These are phyloP conservation scores for Diversispora epigaea DNA, from an alignment of 192 early-diverging fungal genomes.

Conservation along the genomic window DNA sequence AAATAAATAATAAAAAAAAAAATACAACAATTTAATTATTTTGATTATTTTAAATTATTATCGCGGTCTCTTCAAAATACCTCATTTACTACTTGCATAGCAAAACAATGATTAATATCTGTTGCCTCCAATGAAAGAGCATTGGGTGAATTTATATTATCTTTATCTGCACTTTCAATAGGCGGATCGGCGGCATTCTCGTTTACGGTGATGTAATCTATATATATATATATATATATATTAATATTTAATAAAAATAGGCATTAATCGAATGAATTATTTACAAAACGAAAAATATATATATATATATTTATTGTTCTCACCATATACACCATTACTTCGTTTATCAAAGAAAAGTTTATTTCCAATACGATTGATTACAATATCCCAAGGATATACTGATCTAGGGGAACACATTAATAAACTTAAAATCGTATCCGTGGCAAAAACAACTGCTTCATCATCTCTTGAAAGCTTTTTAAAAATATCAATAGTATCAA, in stretches of 20 bases:
- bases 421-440: slow-evolving; percentile 84
- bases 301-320: not conserved
- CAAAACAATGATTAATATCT: slow-evolving; percentile 80
- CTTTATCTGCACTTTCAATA: slow-evolving; percentile 83
- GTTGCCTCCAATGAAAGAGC: slow-evolving; percentile 87
- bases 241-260: too few species aligned
- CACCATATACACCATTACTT: slow-evolving; percentile 70
- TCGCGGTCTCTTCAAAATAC: not conserved
- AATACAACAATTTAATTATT: too few species aligned
- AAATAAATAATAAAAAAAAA: too few species aligned
- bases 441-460: slow-evolving; percentile 77
- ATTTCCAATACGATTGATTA: slow-evolving; percentile 79
- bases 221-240: too few species aligned
- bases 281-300: not conserved
- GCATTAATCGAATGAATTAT: not conserved
- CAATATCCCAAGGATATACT: slow-evolving; percentile 95
- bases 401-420: slow-evolving; percentile 92
- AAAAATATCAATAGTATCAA: slow-evolving; percentile 29
- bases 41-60: too few species aligned
- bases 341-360: slow-evolving; percentile 93
- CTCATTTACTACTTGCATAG: slow-evolving; percentile 71
- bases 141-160: slow-evolving; percentile 83
- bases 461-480: slow-evolving; percentile 45
- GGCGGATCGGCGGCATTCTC: slow-evolving; percentile 94
- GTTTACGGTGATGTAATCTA: slow-evolving; percentile 92